A percentile compares a stretch with the other conserved stretches of the same genome.
phyloP scores from a whole-genome alignment of 1,139 yeast genomes.

The Tardiomyces blankii region DNA sequence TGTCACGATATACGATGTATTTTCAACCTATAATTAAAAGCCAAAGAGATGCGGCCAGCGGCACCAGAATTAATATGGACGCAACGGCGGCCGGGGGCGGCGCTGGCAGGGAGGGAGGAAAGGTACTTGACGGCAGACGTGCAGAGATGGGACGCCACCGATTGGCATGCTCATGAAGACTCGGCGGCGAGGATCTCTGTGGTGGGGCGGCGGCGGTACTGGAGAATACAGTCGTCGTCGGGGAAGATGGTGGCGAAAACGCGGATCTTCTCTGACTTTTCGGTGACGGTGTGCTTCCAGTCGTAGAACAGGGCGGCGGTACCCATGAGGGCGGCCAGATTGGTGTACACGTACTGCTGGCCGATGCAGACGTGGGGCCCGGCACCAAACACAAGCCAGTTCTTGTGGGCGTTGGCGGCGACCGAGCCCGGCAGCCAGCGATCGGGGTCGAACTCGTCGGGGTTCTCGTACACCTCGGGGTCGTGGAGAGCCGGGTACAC shows the following conservation, averaged over 20 bases:
- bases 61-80: too few relatives aligned
- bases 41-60: too few relatives aligned
- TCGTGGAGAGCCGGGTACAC: conserved; percentile 93
- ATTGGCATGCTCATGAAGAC: too few relatives aligned
- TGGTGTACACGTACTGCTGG: conserved; percentile 82
- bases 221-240: conserved; percentile 78
- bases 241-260: conserved; percentile 99
- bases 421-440: conserved; percentile 71
- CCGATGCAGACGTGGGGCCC: conserved; percentile 97
- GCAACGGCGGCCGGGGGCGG: too few relatives aligned
- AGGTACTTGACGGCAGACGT: too few relatives aligned
- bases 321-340: conserved; percentile 83
- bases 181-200: not conserved
- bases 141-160: too few relatives aligned
- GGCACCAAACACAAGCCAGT: conserved; percentile 94
- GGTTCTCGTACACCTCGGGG: conserved; percentile 89
- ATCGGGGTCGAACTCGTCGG: conserved; percentile 90
- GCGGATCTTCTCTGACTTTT: conserved; percentile 77
- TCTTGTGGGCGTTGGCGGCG: conserved; percentile 56
- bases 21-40: too few relatives aligned
- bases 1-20: too few relatives aligned
- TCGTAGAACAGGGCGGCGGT: conserved; percentile 74
- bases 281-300: conserved; percentile 72
- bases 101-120: too few relatives aligned
- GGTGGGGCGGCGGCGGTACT: conserved; percentile 31